Evolutionary conservation across 2,329 filamentous ascomycete species (phyloP).

Genomic region (Exophiala phaeomuriformis): DNA sequence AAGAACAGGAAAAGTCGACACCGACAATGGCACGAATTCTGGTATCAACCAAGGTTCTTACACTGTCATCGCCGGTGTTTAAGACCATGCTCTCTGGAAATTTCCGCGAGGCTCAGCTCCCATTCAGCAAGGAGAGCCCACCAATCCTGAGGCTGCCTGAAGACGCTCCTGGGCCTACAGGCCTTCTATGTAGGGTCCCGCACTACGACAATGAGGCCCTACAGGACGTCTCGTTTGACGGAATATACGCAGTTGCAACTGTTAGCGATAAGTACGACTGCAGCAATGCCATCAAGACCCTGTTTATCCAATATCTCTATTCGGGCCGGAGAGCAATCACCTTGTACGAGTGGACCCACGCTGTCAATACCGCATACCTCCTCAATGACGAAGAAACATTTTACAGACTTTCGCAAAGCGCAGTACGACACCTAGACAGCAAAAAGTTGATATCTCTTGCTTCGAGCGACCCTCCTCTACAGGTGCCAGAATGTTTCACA

Average conservation of each 20-base stretch:
- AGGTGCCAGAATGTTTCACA: not conserved
- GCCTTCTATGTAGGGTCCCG: constrained; percentile 1
- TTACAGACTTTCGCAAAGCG: not conserved
- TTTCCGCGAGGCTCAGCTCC: constrained; percentile 3
- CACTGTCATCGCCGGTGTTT: constrained; percentile 4
- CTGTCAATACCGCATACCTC: not conserved
- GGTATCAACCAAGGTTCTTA: constrained; percentile 5
- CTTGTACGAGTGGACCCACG: not conserved
- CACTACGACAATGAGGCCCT: not conserved
- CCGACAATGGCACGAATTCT: not conserved
- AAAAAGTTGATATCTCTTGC: too few relatives aligned
- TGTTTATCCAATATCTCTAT: not conserved
- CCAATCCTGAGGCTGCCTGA: constrained; percentile 5
- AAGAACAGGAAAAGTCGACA: not conserved
- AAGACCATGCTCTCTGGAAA: constrained; percentile 3
- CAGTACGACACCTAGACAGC: too few relatives aligned
- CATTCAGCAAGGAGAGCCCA: not conserved
- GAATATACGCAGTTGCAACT: not conserved
- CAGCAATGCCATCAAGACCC: not conserved
- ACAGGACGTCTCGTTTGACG: not conserved
- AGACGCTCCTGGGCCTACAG: not conserved
- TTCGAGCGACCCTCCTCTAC: too few relatives aligned
- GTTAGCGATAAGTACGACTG: not conserved
- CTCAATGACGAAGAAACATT: constrained; percentile 1
- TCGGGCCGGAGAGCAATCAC: not conserved